Percentiles rank a stretch among this genome's conserved stretches.
Conservation (phyloP, 2,329 filamentous ascomycete genomes). For the Purpureocillium takamizusanense region DNA sequence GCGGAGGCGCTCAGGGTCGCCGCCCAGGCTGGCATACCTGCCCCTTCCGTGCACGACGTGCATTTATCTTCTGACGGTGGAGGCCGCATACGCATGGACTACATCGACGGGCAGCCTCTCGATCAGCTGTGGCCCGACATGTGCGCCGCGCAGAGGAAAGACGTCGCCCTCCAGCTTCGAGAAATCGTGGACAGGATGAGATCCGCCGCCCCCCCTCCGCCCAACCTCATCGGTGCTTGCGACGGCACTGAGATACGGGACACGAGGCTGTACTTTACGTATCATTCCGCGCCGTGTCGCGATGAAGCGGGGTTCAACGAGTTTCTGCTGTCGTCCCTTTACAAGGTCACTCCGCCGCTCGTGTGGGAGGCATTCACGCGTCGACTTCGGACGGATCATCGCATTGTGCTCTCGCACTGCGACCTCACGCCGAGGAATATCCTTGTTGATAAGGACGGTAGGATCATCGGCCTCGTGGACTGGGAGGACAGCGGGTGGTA, state of each 20-base stretch:
- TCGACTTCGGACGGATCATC: too few relatives aligned
- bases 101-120: constrained; percentile 15
- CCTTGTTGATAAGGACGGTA: constrained; percentile 25
- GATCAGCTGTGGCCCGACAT: constrained; percentile 15
- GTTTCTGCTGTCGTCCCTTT: constrained; percentile 11
- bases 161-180: constrained; percentile 14
- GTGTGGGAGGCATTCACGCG: constrained; percentile 13
- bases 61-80: constrained; percentile 9
- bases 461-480: constrained; percentile 34
- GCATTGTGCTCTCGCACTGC: constrained; percentile 37
- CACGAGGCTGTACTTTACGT: constrained; percentile 10
- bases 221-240: constrained; percentile 14
- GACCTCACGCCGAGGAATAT: constrained; percentile 39
- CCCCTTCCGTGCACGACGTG: constrained; percentile 10
- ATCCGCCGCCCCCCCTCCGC: constrained; percentile 11
- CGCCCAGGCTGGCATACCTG: constrained; percentile 10
- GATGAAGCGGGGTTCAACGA: constrained; percentile 16
- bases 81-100: constrained; percentile 14
- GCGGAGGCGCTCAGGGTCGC: constrained; percentile 16
- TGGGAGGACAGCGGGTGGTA: constrained; percentile 40
- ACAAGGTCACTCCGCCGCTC: constrained; percentile 6
- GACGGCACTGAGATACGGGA: constrained; percentile 17
- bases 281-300: constrained; percentile 11
- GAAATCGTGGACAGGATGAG: constrained; percentile 15
- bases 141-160: constrained; percentile 11